Percentiles rank a stretch among this genome's conserved stretches.
Conservation (phyloP, 768 basidiomycete species). For the Mycena olivaceomarginata region DNA sequence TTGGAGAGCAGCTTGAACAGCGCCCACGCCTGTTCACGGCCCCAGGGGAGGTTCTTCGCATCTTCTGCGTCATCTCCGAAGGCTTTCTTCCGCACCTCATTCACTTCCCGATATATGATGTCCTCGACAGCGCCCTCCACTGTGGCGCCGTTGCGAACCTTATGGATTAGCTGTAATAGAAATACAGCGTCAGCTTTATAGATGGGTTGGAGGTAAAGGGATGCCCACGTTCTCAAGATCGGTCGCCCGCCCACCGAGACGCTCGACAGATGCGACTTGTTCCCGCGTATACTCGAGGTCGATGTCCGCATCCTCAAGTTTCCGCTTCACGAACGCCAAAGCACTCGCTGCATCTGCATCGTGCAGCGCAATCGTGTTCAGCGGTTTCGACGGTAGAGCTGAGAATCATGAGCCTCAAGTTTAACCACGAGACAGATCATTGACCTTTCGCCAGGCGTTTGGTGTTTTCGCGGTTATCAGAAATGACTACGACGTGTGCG, state of each 20-base stretch:
- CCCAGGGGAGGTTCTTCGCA: conserved; percentile 89
- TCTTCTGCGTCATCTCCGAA: conserved; percentile 97
- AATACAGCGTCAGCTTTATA: not conserved
- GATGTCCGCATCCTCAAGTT: conserved; percentile 76
- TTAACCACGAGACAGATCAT: not conserved
- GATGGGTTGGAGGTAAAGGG: not conserved
- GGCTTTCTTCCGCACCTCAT: conserved; percentile 91
- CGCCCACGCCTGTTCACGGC: conserved; percentile 91
- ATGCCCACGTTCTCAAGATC: conserved; percentile 88
- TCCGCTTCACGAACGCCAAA: conserved; percentile 87
- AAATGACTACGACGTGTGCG: conserved; percentile 94
- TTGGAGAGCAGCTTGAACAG: conserved; percentile 85
- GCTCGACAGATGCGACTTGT: conserved; percentile 77
- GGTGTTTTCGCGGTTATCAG: conserved; percentile 92
- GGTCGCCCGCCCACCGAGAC: conserved; percentile 93
- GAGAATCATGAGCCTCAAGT: not conserved
- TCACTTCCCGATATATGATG: conserved; percentile 86
- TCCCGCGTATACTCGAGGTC: conserved; percentile 71
- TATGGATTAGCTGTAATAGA: conserved; percentile 82
- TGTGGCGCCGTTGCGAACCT: conserved; percentile 83
- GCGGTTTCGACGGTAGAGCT: conserved; percentile 92
- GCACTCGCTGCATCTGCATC: conserved; percentile 92
- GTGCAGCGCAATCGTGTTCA: conserved; percentile 85
- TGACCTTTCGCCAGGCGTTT: conserved; percentile 90
- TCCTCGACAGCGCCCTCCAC: conserved; percentile 93